Evolutionary conservation across 805 yeast genomes (phyloP).

Genomic region (Yarrowia sp.): DNA sequence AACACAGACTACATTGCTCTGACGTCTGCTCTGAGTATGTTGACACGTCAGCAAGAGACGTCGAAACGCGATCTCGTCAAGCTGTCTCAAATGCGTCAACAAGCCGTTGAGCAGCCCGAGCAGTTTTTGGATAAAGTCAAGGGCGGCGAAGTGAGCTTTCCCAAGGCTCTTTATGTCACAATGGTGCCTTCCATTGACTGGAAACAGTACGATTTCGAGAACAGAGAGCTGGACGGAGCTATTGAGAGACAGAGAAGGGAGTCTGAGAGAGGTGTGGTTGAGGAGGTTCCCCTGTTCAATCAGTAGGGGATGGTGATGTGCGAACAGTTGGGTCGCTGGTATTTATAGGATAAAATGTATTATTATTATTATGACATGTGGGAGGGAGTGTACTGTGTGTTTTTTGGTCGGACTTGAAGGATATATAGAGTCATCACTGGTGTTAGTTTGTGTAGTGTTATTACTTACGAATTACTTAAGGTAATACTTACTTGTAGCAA

Average conservation of each 20-base stretch:
- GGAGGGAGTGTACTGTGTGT: too few species aligned
- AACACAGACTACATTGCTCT: conserved; percentile 49
- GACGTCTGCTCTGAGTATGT: conserved; percentile 46
- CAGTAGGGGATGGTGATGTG: conserved; percentile 11
- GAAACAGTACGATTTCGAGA: conserved; percentile 48
- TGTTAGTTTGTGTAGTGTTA: too few species aligned
- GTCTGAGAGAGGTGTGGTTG: conserved; percentile 43
- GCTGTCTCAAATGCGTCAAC: conserved; percentile 44
- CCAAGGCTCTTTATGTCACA: conserved; percentile 46
- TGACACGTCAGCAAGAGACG: conserved; percentile 44
- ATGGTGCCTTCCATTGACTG: conserved; percentile 48
- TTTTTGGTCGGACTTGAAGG: too few species aligned
- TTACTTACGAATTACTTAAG: too few species aligned
- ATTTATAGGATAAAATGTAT: conserved; percentile 19
- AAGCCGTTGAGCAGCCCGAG: conserved; percentile 47
- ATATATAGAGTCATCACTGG: too few species aligned
- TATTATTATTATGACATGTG: not conserved
- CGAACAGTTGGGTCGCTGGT: not conserved
- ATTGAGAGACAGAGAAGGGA: conserved; percentile 29
- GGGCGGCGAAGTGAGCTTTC: conserved; percentile 42
- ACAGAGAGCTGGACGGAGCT: conserved; percentile 45
- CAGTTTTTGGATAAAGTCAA: conserved; percentile 43
- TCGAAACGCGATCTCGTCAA: conserved; percentile 45
- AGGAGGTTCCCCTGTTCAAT: conserved; percentile 44
- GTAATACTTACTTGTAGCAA: too few species aligned